phyloP scores from a whole-genome alignment of 1,139 yeast genomes.

The Magnusiomyces suaveolens region DNA sequence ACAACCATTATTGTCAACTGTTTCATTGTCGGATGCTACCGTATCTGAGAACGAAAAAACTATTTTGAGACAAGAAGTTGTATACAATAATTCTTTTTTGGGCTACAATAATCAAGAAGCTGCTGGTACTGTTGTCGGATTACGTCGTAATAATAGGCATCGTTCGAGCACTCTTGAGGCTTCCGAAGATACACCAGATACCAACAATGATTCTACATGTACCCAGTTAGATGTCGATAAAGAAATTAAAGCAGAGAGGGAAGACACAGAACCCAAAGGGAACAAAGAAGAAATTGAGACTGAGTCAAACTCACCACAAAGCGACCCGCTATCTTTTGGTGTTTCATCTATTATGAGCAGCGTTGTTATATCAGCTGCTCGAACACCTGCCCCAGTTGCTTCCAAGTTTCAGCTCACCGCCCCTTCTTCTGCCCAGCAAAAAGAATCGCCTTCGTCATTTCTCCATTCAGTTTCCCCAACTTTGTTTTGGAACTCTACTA shows the following conservation, averaged over 20 bases:
- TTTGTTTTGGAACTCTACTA: conserved; percentile 31
- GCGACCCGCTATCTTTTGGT: neutral
- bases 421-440: conserved; percentile 35
- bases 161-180: neutral
- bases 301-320: neutral
- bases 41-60: neutral
- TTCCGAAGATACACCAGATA: neutral
- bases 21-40: neutral
- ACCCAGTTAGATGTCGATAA: neutral
- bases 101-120: neutral
- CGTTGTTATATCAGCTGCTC: conserved; percentile 9
- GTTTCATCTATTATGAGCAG: neutral
- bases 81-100: neutral
- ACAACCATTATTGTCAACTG: neutral
- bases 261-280: neutral
- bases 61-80: neutral
- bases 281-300: neutral
- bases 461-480: conserved; percentile 37
- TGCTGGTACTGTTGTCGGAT: neutral
- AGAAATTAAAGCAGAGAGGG: neutral
- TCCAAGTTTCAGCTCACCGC: conserved; percentile 31
- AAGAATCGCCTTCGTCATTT: conserved; percentile 34
- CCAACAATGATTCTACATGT: neutral
- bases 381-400: conserved; percentile 24
- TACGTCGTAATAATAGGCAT: neutral